These are phyloP conservation scores for Kwoniella sp. DNA, from an alignment of 768 basidiomycete genomes.

Conservation along the genomic window DNA sequence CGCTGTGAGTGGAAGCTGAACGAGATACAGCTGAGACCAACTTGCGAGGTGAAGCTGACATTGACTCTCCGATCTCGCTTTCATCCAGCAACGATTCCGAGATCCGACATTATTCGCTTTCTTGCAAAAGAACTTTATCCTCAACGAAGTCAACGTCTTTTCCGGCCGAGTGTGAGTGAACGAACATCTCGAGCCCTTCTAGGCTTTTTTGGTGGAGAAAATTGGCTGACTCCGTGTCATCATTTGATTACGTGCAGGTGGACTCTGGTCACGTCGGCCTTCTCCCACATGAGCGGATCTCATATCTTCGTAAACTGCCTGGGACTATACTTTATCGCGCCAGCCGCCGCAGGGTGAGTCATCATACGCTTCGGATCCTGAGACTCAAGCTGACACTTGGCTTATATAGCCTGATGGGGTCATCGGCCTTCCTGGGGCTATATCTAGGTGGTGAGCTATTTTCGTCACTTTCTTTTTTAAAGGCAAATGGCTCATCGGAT, in stretches of 20 bases:
- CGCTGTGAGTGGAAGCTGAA: conserved; percentile 24
- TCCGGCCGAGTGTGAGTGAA: conserved; percentile 49
- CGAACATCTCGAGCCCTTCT: background rate
- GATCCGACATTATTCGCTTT: conserved; percentile 50
- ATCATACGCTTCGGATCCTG: conserved; percentile 2
- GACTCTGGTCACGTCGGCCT: conserved; percentile 50
- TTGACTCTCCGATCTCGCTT: background rate
- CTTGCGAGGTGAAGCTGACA: background rate
- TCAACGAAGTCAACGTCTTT: conserved; percentile 50
- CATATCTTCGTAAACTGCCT: conserved; percentile 55
- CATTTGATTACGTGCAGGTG: conserved; percentile 31
- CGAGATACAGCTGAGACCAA: background rate
- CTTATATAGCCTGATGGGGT: conserved; percentile 41
- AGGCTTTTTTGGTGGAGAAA: too few relatives aligned
- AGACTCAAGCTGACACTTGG: background rate
- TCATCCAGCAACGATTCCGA: conserved; percentile 40
- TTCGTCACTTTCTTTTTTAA: background rate
- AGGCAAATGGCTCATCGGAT: background rate
- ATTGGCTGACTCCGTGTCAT: too few relatives aligned
- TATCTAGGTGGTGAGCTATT: conserved; percentile 51
- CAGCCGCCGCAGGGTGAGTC: conserved; percentile 45
- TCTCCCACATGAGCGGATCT: conserved; percentile 48
- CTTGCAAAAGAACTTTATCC: conserved; percentile 51
- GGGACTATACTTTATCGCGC: conserved; percentile 54
- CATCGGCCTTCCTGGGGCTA: conserved; percentile 51